phyloP scores from a whole-genome alignment of 1,284 basidiomycete species.

The Apiotrichum laibachii region DNA sequence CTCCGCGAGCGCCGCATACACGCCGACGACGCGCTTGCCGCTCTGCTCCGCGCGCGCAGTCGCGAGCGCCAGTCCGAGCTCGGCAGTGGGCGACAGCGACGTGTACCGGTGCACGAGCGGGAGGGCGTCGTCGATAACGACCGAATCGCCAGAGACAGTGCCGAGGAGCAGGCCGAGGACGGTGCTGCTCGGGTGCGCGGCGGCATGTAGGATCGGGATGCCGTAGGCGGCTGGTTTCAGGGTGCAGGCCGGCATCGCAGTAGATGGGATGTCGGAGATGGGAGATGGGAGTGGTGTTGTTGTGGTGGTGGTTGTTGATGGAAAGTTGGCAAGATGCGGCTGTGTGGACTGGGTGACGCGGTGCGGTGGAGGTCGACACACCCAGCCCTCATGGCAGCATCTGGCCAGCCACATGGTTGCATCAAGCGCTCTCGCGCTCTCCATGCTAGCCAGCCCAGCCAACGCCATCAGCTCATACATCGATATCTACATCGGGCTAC shows the following conservation, averaged over 20 bases:
- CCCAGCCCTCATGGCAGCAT: too few species aligned
- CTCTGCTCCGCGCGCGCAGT: slow-evolving; percentile 21
- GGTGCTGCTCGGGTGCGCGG: slow-evolving; percentile 41
- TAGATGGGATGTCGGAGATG: not conserved
- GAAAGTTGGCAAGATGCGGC: too few species aligned
- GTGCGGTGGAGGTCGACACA: too few species aligned
- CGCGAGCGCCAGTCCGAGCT: slow-evolving; percentile 46
- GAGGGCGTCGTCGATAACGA: slow-evolving; percentile 36
- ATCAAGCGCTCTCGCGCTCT: too few species aligned
- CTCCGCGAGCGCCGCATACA: slow-evolving; percentile 46
- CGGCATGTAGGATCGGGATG: slow-evolving; percentile 42
- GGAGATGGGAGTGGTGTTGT: not conserved
- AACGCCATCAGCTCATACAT: too few species aligned
- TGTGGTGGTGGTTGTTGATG: not conserved
- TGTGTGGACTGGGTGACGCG: too few species aligned
- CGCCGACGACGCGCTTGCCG: slow-evolving; percentile 32
- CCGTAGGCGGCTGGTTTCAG: slow-evolving; percentile 31
- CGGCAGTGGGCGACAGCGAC: slow-evolving; percentile 43
- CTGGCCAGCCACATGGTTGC: too few species aligned
- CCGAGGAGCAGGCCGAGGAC: slow-evolving; percentile 51
- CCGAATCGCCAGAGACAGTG: slow-evolving; percentile 6
- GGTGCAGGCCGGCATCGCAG: slow-evolving; percentile 11
- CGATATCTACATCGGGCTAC: too few species aligned
- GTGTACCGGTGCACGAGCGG: slow-evolving; percentile 52
- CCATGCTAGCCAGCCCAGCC: too few species aligned